Base-by-base conservation (phyloP, 441 rosid genomes). In the Raphanus hybrid region DNA sequence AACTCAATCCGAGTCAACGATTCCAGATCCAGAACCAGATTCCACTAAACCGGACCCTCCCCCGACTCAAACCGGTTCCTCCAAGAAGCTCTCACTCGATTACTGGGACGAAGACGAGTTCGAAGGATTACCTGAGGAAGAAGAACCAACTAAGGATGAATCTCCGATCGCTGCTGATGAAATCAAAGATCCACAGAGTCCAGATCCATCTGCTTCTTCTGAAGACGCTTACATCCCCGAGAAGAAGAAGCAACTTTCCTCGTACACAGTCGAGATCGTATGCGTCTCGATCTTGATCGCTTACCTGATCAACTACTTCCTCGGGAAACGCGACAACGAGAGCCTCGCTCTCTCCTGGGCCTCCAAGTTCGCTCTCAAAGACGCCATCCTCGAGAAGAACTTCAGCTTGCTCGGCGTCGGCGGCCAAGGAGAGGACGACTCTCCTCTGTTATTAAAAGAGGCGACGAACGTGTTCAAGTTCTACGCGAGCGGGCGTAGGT, bases 31-130 rank as follows among this genome's bases (percentile, higher is more conserved):
- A 23, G 73, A 79, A 27, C 73, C 83, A 32, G 76, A 80, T 16
- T 71, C 77, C 1, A 8, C 77, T 48, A 32, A 59, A 41, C 54
- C 80, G 34, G 80, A 75, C 7, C 45, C 82, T 64, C 35, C 67
- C 34, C 69, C 82, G 9, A 4, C 50, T 64, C 67, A 62, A 26
- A 57, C 85, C 9, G 86, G 75, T 70, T 60, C 85, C 9, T 60
- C 85, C 9, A 57, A 76, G 48, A 84, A 69, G 57, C 84, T 80
- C 35, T 70, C 90, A 2, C 88, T 93, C 69, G 98, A 91, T 27
- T 90, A 82, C 84, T 95, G 98, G 99, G 98, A 95, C 69, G 99
- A 95, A 67, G 99, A 95, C 60, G 98, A 95, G 80, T 95, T 95
- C 82, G 99, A 95, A 62, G 99, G 99, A 5, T 78, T 93, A 7